Evolutionary conservation across 2,329 filamentous ascomycete genomes (phyloP), one percentile per base, ranked within the genome.

Genomic region (Aplosporella prunicola): DNA sequence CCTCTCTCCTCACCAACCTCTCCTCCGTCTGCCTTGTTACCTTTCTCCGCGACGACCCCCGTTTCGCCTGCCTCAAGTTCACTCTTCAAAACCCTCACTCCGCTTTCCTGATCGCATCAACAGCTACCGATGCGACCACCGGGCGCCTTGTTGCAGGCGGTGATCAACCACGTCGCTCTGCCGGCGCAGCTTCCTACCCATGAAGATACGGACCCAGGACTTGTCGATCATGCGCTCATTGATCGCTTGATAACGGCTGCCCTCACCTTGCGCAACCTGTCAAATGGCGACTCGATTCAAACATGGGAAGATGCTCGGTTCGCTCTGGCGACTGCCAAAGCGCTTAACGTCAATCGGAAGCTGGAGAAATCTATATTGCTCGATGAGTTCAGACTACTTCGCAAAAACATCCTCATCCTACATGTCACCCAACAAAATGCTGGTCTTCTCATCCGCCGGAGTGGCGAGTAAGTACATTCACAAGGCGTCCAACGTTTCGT

Each of bases 371-470:
- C 37, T 2, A 20, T 45, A 6, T 30, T 59, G 9, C 5, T 45
- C 2, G 43, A 43, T 11, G 50, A 53, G 30, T 33, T 58, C 3
- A 33, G 31, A 5, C 16, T 37, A 6, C 31, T 58, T 1, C 17
- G 41, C 1, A 22, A n/a, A 1, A 30, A 33, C 2, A 45, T 59
- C 15, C 45, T 72, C 4, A 55, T 71, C 4, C 36, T 71, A 0
- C 56, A 69, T 32, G 42, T 72, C n/a, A 46, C 51, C 0, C 58
- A 67, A 39, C 69, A 73, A 43, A 73, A 74, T 47, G 62, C 66
- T 1, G 68, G 56, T 8, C 35, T 73, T 4, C 44, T 72, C 2
- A 51, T 72, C 18, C 57, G 59, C 32, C 45, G 52, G 6, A 40
- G 54, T 9, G 8, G 13, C 9, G 41, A 39, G 62, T 66, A 50